Evolutionary conservation across 352 stramenopile genomes (phyloP).

Genomic region (Phytophthora sansomeana): DNA sequence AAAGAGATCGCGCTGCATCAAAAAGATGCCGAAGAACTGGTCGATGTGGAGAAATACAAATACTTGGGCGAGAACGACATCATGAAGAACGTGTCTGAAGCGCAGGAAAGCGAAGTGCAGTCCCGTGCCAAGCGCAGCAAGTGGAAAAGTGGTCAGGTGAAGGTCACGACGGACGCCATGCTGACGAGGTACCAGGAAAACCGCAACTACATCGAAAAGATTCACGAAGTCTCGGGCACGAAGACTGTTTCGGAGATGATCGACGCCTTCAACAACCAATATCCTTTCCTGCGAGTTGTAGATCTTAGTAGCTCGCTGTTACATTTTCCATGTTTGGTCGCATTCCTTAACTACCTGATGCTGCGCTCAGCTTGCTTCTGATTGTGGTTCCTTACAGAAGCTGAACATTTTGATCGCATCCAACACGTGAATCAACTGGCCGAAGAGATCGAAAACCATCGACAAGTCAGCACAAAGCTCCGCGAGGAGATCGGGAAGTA

Average conservation of each 20-base stretch:
- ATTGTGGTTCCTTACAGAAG: conserved; percentile 45
- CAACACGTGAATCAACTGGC: conserved; percentile 85
- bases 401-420: conserved; percentile 85
- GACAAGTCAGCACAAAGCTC: conserved; percentile 70
- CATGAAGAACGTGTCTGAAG: conserved; percentile 59
- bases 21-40: conserved; percentile 58
- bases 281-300: conserved; percentile 36
- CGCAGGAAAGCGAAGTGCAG: conserved; percentile 60
- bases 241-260: conserved; percentile 86
- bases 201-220: conserved; percentile 82
- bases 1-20: conserved; percentile 73
- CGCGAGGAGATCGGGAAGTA: conserved; percentile 86
- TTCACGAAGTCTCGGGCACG: conserved; percentile 81
- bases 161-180: conserved; percentile 67
- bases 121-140: conserved; percentile 65
- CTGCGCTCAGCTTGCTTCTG: conserved; percentile 11
- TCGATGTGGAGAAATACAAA: conserved; percentile 69
- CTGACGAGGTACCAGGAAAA: conserved; percentile 87
- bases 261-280: conserved; percentile 87
- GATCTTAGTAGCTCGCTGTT: conserved; percentile 1
- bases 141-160: conserved; percentile 76
- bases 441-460: conserved; percentile 84
- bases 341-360: conserved; percentile 25
- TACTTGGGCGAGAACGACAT: conserved; percentile 79
- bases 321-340: neutral